These are phyloP conservation scores for Rhynchospora breviuscula DNA, from an alignment of 176 grass and related monocot species.

Conservation along the genomic window DNA sequence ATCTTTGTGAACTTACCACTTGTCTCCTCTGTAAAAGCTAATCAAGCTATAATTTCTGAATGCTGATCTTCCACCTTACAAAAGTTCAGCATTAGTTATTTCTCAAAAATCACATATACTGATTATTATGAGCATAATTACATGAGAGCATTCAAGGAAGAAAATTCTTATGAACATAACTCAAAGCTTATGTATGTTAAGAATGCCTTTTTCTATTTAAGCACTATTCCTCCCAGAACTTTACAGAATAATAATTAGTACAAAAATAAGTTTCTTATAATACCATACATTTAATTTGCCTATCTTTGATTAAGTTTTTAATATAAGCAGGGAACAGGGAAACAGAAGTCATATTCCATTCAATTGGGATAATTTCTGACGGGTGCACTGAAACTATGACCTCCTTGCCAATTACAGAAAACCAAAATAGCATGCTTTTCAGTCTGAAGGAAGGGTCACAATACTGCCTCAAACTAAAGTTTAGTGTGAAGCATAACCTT, in stretches of 20 bases:
- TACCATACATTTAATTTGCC: not conserved
- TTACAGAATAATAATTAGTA: not conserved
- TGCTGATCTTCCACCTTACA: not conserved
- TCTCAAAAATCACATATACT: not conserved
- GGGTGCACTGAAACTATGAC: slow-evolving; percentile 25
- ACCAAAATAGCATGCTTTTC: slow-evolving; percentile 34
- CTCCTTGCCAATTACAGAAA: slow-evolving; percentile 27
- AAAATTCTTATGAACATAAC: not conserved
- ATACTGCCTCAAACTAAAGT: slow-evolving; percentile 37
- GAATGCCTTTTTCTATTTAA: not conserved
- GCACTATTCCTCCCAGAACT: not conserved
- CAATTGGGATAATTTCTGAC: slow-evolving; percentile 38
- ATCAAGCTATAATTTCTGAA: not conserved
- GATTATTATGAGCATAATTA: not conserved
- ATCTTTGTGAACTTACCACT: not conserved
- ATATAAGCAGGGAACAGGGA: slow-evolving; percentile 30
- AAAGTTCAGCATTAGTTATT: not conserved
- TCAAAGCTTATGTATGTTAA: not conserved
- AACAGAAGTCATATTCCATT: slow-evolving; percentile 40
- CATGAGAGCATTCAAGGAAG: not conserved
- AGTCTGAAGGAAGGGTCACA: slow-evolving; percentile 45
- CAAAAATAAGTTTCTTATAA: not conserved
- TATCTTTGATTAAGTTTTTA: not conserved
- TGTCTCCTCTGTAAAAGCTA: not conserved
- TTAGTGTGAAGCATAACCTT: slow-evolving; percentile 45